Evolutionary conservation across 2,329 filamentous ascomycete species (phyloP).

Genomic region (Stylonectria norvegica): DNA sequence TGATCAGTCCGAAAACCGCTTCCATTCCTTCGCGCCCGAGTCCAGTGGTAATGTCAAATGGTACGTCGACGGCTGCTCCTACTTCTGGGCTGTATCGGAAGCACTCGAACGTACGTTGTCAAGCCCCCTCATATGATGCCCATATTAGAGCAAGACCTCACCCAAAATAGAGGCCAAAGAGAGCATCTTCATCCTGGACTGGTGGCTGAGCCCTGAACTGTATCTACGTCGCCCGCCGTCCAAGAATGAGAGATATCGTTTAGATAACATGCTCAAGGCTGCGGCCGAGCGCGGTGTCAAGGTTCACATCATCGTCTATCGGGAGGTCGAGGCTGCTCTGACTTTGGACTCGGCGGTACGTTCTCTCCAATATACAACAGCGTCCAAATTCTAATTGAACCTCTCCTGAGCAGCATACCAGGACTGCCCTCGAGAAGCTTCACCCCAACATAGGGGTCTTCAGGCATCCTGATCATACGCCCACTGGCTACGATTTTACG

Average conservation of each 20-base stretch:
- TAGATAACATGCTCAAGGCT: conserved; percentile 77
- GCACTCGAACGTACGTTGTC: conserved; percentile 60
- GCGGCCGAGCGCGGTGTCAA: conserved; percentile 82
- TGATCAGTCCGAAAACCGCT: conserved; percentile 50
- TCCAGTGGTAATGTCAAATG: conserved; percentile 76
- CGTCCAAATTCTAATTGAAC: too few species aligned
- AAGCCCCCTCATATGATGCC: conserved; percentile 3
- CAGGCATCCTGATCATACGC: conserved; percentile 83
- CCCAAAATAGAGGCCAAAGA: conserved; percentile 69
- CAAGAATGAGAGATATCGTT: conserved; percentile 75
- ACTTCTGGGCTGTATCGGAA: conserved; percentile 80
- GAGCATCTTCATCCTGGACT: conserved; percentile 81
- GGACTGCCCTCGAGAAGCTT: conserved; percentile 69
- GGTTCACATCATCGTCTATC: conserved; percentile 86
- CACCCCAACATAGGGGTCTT: conserved; percentile 87
- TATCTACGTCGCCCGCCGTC: conserved; percentile 81
- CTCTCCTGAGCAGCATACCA: conserved; percentile 60
- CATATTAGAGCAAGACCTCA: background rate
- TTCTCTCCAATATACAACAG: conserved; percentile 29
- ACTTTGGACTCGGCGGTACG: conserved; percentile 51
- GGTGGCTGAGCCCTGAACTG: conserved; percentile 87
- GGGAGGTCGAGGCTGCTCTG: conserved; percentile 79
- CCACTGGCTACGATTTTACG: conserved; percentile 65
- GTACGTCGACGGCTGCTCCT: conserved; percentile 81
- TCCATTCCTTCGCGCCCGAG: conserved; percentile 68